Evolutionary conservation across 345 rosid species (phyloP).

Genomic region (Rhodomyrtus tomentosa): DNA sequence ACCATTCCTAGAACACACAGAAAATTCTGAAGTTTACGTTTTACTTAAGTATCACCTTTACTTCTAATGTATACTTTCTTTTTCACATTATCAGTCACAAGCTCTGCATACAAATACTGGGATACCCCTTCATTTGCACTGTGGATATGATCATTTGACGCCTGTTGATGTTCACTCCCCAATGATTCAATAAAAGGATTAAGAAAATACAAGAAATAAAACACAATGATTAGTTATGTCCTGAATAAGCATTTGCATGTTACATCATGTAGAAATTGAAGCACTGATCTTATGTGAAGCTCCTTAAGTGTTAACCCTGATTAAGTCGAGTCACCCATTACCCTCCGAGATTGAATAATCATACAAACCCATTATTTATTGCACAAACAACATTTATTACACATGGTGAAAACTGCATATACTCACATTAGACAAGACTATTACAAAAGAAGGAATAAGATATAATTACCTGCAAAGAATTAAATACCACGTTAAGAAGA

Average conservation of each 20-base stretch:
- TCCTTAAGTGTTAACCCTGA: background rate
- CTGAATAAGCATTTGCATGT: background rate
- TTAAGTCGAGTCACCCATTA: background rate
- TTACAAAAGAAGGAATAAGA: background rate
- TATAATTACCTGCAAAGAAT: slow-evolving; percentile 58
- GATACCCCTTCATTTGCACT: background rate
- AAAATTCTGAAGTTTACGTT: background rate
- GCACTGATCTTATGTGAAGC: background rate
- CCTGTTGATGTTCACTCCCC: background rate
- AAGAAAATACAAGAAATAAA: background rate
- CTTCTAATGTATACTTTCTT: background rate
- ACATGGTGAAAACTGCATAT: background rate
- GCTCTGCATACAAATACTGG: background rate
- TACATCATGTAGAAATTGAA: background rate
- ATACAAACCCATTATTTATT: background rate
- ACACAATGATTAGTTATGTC: background rate
- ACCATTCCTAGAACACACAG: background rate
- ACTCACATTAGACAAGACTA: background rate
- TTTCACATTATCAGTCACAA: background rate
- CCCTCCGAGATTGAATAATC: background rate
- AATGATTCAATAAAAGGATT: background rate
- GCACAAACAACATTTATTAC: background rate
- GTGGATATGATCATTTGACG: background rate
- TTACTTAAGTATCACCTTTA: background rate
- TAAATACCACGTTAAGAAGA: slow-evolving; percentile 68